These are phyloP conservation scores for Penicillium ucsense DNA, from an alignment of 495 filamentous ascomycete species.

Conservation along the genomic window DNA sequence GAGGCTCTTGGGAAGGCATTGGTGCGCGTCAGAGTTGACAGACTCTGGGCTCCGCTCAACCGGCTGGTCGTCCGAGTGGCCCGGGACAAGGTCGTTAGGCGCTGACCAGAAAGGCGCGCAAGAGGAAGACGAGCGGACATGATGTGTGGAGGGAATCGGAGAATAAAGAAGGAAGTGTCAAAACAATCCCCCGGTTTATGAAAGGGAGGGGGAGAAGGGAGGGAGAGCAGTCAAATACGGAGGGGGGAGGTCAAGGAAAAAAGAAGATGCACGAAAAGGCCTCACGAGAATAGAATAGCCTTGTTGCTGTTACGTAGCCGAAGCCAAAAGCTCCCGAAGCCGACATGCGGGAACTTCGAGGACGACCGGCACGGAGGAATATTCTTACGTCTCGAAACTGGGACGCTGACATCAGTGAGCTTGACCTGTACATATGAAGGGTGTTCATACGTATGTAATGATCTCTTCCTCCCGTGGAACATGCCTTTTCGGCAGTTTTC, in stretches of 20 bases:
- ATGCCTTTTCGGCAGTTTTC: too few species aligned
- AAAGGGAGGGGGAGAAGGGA: conserved; percentile 1
- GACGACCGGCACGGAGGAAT: conserved; percentile 27
- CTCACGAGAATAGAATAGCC: not conserved
- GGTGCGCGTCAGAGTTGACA: conserved; percentile 17
- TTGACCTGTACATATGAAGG: too few species aligned
- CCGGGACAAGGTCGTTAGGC: conserved; percentile 22
- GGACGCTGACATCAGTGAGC: too few species aligned
- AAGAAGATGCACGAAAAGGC: conserved; percentile 1
- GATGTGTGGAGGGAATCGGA: conserved; percentile 8
- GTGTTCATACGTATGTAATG: too few species aligned
- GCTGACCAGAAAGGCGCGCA: conserved; percentile 28
- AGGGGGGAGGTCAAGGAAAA: not conserved
- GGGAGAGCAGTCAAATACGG: conserved; percentile 1
- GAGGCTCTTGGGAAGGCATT: conserved; percentile 14
- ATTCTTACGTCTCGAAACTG: conserved; percentile 21
- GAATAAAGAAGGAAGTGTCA: not conserved
- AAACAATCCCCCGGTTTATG: not conserved
- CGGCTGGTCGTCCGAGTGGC: conserved; percentile 16
- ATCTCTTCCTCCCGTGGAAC: too few species aligned
- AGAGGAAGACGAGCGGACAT: conserved; percentile 37
- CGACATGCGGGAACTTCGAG: conserved; percentile 8
- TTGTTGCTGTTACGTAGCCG: conserved; percentile 20
- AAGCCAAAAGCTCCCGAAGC: conserved; percentile 15
- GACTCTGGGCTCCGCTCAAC: conserved; percentile 14